Evolutionary conservation across 495 filamentous ascomycete genomes (phyloP).

Genomic region (Amphirosellinia nigrospora): DNA sequence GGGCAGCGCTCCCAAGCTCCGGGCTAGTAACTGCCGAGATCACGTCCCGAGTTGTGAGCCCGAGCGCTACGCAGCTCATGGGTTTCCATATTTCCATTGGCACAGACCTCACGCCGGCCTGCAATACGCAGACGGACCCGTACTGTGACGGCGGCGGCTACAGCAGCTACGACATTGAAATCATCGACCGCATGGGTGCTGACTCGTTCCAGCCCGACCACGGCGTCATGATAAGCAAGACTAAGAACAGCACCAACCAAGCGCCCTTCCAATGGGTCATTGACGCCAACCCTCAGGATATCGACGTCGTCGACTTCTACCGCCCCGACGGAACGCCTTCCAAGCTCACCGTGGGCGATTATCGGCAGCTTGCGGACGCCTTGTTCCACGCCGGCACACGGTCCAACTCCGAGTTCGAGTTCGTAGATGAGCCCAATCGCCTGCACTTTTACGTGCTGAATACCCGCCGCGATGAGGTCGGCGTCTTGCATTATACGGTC

Average conservation of each 20-base stretch:
- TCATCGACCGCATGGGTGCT: constrained; percentile 51
- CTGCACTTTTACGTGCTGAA: constrained; percentile 49
- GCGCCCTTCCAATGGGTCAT: constrained; percentile 52
- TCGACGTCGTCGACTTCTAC: constrained; percentile 42
- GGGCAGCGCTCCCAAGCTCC: constrained; percentile 40
- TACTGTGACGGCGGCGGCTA: constrained; percentile 51
- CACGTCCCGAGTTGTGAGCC: constrained; percentile 44
- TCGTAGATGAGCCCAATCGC: constrained; percentile 44
- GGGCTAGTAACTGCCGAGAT: constrained; percentile 46
- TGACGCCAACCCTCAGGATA: constrained; percentile 51
- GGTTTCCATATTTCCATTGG: constrained; percentile 45
- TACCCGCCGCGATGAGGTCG: constrained; percentile 40
- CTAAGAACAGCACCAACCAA: constrained; percentile 34
- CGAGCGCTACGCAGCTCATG: constrained; percentile 39
- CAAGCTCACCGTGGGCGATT: constrained; percentile 46
- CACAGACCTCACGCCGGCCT: constrained; percentile 42
- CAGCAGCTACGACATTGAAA: constrained; percentile 49
- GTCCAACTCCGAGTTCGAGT: constrained; percentile 48
- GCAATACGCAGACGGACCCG: constrained; percentile 42
- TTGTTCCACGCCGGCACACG: constrained; percentile 51
- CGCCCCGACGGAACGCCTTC: constrained; percentile 38
- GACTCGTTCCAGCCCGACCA: constrained; percentile 49
- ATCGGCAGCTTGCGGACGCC: constrained; percentile 49
- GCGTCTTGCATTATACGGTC: constrained; percentile 46
- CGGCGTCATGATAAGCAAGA: constrained; percentile 53